Evolutionary conservation across 1,284 basidiomycete genomes (phyloP).

Genomic region (Phenoliferia sp.): DNA sequence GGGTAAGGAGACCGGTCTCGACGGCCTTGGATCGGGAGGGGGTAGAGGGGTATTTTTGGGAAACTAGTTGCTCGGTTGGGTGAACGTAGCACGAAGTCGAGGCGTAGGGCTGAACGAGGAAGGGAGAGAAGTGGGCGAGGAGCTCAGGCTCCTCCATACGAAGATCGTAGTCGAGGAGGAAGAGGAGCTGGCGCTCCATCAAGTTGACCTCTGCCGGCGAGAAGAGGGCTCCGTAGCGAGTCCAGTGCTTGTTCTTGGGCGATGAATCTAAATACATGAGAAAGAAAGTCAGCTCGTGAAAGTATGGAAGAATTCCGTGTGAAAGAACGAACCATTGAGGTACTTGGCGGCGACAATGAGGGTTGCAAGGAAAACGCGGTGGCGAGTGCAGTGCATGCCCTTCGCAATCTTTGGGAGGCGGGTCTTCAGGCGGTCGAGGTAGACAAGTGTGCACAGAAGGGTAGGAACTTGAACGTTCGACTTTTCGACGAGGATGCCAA

Average conservation of each 20-base stretch:
- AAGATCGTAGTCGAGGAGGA: constrained; percentile 81
- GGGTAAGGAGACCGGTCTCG: too few species aligned
- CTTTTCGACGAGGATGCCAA: constrained; percentile 71
- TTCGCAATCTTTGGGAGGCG: constrained; percentile 72
- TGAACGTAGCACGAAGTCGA: neutral
- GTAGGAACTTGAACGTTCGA: constrained; percentile 81
- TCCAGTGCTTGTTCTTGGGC: constrained; percentile 88
- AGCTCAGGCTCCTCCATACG: constrained; percentile 71
- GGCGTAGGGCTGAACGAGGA: constrained; percentile 12
- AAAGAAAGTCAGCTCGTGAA: neutral
- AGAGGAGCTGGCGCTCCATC: constrained; percentile 93
- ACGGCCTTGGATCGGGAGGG: neutral
- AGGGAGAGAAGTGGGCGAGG: constrained; percentile 25
- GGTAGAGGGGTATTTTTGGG: constrained; percentile 2
- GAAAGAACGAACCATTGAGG: constrained; percentile 71
- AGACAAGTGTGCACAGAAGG: constrained; percentile 83
- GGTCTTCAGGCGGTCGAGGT: constrained; percentile 76
- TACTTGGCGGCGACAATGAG: constrained; percentile 96
- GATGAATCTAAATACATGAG: constrained; percentile 34
- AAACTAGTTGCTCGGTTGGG: neutral
- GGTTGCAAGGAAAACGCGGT: constrained; percentile 88
- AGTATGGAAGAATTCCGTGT: neutral
- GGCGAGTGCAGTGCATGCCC: constrained; percentile 84
- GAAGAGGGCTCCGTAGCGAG: constrained; percentile 63
- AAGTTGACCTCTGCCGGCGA: constrained; percentile 66